phyloP scores from a whole-genome alignment of 73 alveolate species.

The Symbiodinium natans region DNA sequence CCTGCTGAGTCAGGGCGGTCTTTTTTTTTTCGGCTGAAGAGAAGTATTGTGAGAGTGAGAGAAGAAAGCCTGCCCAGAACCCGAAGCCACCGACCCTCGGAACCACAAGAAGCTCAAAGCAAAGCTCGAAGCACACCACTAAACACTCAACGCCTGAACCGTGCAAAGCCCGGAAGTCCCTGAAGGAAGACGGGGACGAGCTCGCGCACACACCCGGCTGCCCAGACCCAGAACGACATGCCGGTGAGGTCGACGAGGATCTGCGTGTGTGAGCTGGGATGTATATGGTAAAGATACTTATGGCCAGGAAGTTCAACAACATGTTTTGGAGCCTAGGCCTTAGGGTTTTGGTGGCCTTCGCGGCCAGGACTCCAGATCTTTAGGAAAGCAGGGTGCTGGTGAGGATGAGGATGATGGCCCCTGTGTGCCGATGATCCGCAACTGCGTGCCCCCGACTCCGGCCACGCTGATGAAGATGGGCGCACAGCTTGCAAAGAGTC shows the following conservation, averaged over 20 bases:
- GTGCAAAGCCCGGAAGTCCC: no score
- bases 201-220: conserved; percentile 36
- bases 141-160: no score
- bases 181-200: conserved; percentile 35
- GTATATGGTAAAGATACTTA: background rate
- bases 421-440: conserved; percentile 72
- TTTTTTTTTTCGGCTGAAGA: background rate
- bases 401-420: conserved; percentile 61
- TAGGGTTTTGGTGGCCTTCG: background rate
- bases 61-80: no score
- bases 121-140: no score
- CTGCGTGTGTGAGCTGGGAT: background rate
- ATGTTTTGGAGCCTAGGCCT: background rate
- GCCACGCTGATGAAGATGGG: conserved; percentile 55
- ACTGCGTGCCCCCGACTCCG: conserved; percentile 44
- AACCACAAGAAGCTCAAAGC: no score
- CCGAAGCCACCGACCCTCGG: no score
- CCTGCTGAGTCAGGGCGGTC: background rate
- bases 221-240: conserved; percentile 68
- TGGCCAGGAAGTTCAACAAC: background rate
- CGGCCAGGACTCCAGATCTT: background rate
- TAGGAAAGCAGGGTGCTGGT: background rate
- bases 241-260: conserved; percentile 15
- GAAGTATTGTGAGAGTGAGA: no score
- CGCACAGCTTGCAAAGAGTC: background rate